phyloP scores from a whole-genome alignment of 2,329 filamentous ascomycete genomes.

The Penicillium olsonii region DNA sequence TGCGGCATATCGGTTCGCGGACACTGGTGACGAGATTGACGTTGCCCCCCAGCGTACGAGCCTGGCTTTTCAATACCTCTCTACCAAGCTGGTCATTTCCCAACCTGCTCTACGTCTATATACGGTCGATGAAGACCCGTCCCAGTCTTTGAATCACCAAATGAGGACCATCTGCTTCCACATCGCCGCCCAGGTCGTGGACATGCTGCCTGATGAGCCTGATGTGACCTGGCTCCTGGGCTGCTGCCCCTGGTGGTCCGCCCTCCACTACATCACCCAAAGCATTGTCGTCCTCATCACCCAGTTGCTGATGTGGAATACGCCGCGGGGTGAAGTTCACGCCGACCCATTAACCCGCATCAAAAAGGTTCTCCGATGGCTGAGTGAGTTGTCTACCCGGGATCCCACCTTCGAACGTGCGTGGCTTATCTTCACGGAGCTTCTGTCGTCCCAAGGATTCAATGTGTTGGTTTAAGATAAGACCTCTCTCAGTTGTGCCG shows the following conservation, averaged over 20 bases:
- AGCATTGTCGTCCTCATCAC: slow-evolving; percentile 42
- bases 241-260: slow-evolving; percentile 43
- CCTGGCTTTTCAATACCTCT: slow-evolving; percentile 10
- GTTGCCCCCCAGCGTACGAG: slow-evolving; percentile 5
- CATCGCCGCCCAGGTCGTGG: slow-evolving; percentile 35
- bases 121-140: slow-evolving; percentile 16
- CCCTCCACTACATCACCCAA: slow-evolving; percentile 45
- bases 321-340: slow-evolving; percentile 31
- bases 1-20: not conserved
- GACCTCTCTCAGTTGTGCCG: not conserved
- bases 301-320: slow-evolving; percentile 35
- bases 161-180: slow-evolving; percentile 40
- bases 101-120: slow-evolving; percentile 2
- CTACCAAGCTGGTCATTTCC: slow-evolving; percentile 6
- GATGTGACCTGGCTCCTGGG: slow-evolving; percentile 34
- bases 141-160: slow-evolving; percentile 31
- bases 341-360: slow-evolving; percentile 28
- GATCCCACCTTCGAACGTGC: slow-evolving; percentile 37
- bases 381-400: slow-evolving; percentile 36
- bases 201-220: slow-evolving; percentile 37
- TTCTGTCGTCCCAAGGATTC: slow-evolving; percentile 24
- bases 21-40: not conserved
- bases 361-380: slow-evolving; percentile 41
- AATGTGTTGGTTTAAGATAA: slow-evolving; percentile 13
- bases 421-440: slow-evolving; percentile 32